These are phyloP conservation scores for Trichoderma parareesei DNA, from an alignment of 495 filamentous ascomycete genomes.

Conservation along the genomic window DNA sequence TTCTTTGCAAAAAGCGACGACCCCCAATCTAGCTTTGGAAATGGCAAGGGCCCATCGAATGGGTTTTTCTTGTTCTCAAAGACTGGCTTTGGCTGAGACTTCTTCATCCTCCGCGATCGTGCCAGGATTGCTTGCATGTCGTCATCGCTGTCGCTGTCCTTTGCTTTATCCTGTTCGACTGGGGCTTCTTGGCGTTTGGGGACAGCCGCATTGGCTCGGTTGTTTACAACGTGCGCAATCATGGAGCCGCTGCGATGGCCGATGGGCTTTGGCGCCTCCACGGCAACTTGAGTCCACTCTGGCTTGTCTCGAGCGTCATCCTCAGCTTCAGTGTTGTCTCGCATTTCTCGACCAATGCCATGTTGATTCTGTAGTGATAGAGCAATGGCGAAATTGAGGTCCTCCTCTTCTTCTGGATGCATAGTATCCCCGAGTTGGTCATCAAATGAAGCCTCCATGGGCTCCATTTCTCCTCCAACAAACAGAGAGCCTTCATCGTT, in stretches of 20 bases:
- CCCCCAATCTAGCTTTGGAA: constrained; percentile 72
- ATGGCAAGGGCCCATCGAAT: constrained; percentile 79
- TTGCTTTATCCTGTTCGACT: constrained; percentile 16
- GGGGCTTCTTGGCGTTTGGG: constrained; percentile 27
- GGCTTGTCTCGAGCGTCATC: constrained; percentile 32
- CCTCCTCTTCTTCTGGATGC: constrained; percentile 59
- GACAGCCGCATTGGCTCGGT: constrained; percentile 47
- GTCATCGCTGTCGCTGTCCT: constrained; percentile 53
- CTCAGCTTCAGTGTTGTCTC: constrained; percentile 33
- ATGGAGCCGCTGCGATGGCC: constrained; percentile 41
- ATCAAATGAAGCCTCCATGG: constrained; percentile 23
- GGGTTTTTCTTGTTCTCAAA: constrained; percentile 37
- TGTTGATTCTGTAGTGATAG: constrained; percentile 59
- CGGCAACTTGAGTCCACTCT: constrained; percentile 47
- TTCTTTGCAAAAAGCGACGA: constrained; percentile 44
- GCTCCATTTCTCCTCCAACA: constrained; percentile 42
- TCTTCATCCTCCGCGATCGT: constrained; percentile 38
- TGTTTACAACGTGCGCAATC: constrained; percentile 57
- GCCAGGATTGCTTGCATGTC: constrained; percentile 54
- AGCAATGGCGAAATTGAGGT: constrained; percentile 72
- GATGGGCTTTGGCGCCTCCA: constrained; percentile 45
- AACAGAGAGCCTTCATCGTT: constrained; percentile 58
- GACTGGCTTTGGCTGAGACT: constrained; percentile 21
- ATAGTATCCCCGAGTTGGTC: constrained; percentile 23
- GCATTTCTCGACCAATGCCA: constrained; percentile 18